These are phyloP conservation scores for Talaromyces islandicus DNA, from an alignment of 2,329 filamentous ascomycete genomes.

Conservation along the genomic window DNA sequence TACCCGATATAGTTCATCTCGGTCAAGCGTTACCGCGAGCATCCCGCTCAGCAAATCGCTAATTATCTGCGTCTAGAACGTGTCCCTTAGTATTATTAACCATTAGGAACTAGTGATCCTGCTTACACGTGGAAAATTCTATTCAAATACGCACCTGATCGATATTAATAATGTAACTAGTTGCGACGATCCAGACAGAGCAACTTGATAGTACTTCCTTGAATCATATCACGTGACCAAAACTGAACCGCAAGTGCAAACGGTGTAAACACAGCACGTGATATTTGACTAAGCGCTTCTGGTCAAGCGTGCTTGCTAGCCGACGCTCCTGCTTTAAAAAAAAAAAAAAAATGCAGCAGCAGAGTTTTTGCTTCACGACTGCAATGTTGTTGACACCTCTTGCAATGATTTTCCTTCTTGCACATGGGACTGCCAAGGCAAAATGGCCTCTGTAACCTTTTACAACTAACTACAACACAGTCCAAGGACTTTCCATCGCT, in stretches of 20 bases:
- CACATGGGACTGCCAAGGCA: background rate
- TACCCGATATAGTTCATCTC: background rate
- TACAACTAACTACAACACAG: background rate
- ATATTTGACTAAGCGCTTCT: background rate
- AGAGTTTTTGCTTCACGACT: background rate
- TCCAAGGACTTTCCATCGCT: background rate
- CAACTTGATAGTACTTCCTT: background rate
- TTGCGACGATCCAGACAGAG: background rate
- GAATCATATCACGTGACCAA: background rate
- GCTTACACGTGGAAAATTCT: conserved; percentile 13
- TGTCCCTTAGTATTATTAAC: background rate
- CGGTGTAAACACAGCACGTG: conserved; percentile 6
- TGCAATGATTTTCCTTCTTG: background rate
- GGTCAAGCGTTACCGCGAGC: background rate
- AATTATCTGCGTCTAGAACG: background rate
- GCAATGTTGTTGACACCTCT: background rate
- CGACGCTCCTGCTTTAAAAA: conserved; percentile 5
- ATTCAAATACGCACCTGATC: background rate
- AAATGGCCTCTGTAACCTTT: background rate
- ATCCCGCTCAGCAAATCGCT: background rate
- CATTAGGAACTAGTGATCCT: background rate
- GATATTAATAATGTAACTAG: background rate
- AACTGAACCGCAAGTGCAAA: background rate
- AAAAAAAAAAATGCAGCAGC: conserved; percentile 3
- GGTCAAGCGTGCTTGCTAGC: conserved; percentile 5